Evolutionary conservation across 306 rosid species (phyloP), one percentile per base, ranked within the genome.

Genomic region (Pterocarpus macrocarpus): DNA sequence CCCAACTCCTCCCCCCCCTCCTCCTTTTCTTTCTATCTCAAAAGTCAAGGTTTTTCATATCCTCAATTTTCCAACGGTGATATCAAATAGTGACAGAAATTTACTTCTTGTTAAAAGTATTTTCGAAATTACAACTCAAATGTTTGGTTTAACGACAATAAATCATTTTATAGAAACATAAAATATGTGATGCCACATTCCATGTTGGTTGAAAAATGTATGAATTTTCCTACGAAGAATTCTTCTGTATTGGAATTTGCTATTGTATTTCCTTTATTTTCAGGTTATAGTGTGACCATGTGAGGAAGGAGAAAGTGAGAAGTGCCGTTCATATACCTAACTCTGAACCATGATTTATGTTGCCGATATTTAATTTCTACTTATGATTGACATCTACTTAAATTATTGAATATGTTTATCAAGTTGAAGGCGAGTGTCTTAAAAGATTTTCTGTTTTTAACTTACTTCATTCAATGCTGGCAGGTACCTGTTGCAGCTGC

Each of bases 401-500:
- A 67, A 66, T 22, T 43, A 13, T 8, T 66, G 76, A 66, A 14
- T 55, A 56, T 41, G 52, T 55, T 45, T 80, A 45, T 17, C 22
- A 14, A 35, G 34, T 12, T 10, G 66, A 65, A 64, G 36, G 30
- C 1, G 2, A 61, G 30, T 55, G 14, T 64, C 9, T 62, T 22
- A 53, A 39, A 39, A 36, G 58, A 22, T 57, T 82, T 15, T 64
- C 28, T 17, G 13, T 22, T 56, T 28, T 28, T 69, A 30, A 81
- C 33, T 22, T n/a, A 11, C 34, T 64, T 75, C 52, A 64, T 81
- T 82, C 64, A 13, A 75, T 68, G 73, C 50, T 62, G 52, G 72
- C 89, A 95, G 97, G 98, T 95, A 50, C 98, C 98, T 17, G 97
- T 95, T 73, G 99, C 92, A 11, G 98, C 99, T 17, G 97, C 97